Conservation (phyloP, 306 rosid species). For the Fagus sylvatica region DNA sequence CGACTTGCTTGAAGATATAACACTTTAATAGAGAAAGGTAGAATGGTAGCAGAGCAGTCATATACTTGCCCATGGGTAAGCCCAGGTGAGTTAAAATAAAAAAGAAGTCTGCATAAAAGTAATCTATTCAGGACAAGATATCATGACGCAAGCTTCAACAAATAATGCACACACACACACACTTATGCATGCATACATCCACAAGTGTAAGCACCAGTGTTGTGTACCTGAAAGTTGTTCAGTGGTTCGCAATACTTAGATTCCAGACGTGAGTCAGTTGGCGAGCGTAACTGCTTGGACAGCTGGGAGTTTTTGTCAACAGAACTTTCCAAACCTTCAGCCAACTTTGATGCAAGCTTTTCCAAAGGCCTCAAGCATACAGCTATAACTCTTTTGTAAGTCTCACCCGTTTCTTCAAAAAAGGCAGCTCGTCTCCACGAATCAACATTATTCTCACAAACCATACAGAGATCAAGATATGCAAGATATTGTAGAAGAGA, state of each 20-base stretch:
- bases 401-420: constrained; percentile 93
- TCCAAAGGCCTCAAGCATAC: constrained; percentile 86
- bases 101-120: background rate
- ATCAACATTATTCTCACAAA: constrained; percentile 90
- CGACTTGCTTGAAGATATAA: background rate
- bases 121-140: background rate
- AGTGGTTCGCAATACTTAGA: constrained; percentile 53
- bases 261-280: constrained; percentile 56
- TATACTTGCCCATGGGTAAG: background rate
- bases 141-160: background rate
- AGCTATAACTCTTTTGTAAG: constrained; percentile 76
- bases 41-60: background rate
- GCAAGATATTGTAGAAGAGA: constrained; percentile 93
- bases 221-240: constrained; percentile 69
- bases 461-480: constrained; percentile 93
- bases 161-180: background rate
- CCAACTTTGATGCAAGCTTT: constrained; percentile 62
- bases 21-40: background rate
- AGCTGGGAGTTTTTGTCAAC: constrained; percentile 52
- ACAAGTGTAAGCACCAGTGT: background rate
- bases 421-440: constrained; percentile 95
- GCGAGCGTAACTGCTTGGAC: constrained; percentile 69
- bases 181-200: background rate
- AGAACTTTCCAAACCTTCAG: constrained; percentile 63
- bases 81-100: background rate